phyloP scores from a whole-genome alignment of 2,329 filamentous ascomycete species.

The Cephalotrichum gorgonifer region DNA sequence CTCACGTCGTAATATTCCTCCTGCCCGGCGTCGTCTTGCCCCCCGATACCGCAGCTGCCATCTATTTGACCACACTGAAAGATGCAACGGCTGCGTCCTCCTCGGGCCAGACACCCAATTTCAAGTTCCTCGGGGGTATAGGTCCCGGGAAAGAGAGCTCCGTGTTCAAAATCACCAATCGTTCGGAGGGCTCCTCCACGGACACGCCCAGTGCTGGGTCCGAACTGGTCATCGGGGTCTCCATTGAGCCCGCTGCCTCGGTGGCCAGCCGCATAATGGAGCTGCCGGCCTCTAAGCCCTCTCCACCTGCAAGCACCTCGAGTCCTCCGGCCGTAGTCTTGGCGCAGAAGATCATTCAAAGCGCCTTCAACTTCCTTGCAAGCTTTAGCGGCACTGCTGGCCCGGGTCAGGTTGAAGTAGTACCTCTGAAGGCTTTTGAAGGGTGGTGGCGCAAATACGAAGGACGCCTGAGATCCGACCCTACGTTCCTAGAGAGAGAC shows the following conservation, averaged over 20 bases:
- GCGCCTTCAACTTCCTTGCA: constrained; percentile 93
- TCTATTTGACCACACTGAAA: constrained; percentile 62
- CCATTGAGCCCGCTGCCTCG: constrained; percentile 64
- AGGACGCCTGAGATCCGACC: constrained; percentile 71
- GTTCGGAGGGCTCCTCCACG: constrained; percentile 6
- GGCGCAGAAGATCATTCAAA: constrained; percentile 88
- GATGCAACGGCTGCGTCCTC: constrained; percentile 25
- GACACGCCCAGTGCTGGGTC: constrained; percentile 15
- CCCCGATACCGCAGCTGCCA: constrained; percentile 68
- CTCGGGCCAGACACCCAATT: constrained; percentile 41
- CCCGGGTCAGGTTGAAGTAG: constrained; percentile 63
- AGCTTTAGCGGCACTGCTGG: constrained; percentile 64
- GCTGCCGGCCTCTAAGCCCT: constrained; percentile 17
- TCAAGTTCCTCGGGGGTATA: constrained; percentile 80
- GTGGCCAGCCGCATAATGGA: constrained; percentile 56
- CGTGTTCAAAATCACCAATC: constrained; percentile 64
- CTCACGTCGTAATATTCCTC: constrained; percentile 82
- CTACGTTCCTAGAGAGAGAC: constrained; percentile 70
- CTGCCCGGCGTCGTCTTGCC: constrained; percentile 70
- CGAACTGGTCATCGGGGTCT: constrained; percentile 69
- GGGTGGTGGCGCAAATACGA: constrained; percentile 99
- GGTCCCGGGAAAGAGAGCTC: constrained; percentile 85
- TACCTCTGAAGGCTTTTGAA: constrained; percentile 89
- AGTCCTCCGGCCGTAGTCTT: constrained; percentile 53
- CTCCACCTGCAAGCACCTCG: constrained; percentile 10